Base-by-base conservation (phyloP, 2,329 filamentous ascomycete genomes). In the Pezicula radicicola region DNA sequence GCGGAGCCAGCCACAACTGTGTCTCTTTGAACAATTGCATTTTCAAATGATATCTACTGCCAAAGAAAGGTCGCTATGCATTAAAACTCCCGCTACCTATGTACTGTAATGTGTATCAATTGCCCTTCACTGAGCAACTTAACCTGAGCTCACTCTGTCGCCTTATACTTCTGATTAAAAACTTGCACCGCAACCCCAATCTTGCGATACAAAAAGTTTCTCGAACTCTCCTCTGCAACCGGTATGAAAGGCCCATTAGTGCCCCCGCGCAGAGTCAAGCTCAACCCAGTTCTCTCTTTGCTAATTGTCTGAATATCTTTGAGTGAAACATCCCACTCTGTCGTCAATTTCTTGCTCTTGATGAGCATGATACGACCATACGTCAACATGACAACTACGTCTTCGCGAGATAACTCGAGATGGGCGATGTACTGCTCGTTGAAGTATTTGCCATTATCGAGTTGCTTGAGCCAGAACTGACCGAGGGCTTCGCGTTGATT, bases 391-490 rank as follows among this genome's bases (percentile, higher is more conserved):
- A 92, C 87, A 51, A 93, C 85, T 77, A 91, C 88, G 67, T 95
- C 92, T 68, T 94, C 90, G 55, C 86, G 84, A 10, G 91, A 89
- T 25, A 99, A 81, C 71, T 99, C 93, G 4, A 99, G 78, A 67
- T 99, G 95, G 4, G 92, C 95, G 68, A 99, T 94, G 74, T 99
- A 99, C 67, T 91, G 83, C 71, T 99, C 94, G 72, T 96, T 88
- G 80, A 99, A 99, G 77, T 93, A 97, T 69, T 92, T 94, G 55
- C 94, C 94, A 59, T 97, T 94, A 72, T 99, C 94, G 10, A 96
- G 85, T 53, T 96, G 96, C 78, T 99, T 99, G 58, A 99, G 85
- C 95, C 94, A 99, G 76, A 91, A 97, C 69, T 99, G 94, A 1
- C 94, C 94, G 3, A 99, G 84, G 0, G 94, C 92, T 75, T 99